Percentiles rank a stretch among this genome's conserved stretches.
Evolutionary conservation across 1,284 basidiomycete species (phyloP).

Genomic region (Chondrostereum purpureum): DNA sequence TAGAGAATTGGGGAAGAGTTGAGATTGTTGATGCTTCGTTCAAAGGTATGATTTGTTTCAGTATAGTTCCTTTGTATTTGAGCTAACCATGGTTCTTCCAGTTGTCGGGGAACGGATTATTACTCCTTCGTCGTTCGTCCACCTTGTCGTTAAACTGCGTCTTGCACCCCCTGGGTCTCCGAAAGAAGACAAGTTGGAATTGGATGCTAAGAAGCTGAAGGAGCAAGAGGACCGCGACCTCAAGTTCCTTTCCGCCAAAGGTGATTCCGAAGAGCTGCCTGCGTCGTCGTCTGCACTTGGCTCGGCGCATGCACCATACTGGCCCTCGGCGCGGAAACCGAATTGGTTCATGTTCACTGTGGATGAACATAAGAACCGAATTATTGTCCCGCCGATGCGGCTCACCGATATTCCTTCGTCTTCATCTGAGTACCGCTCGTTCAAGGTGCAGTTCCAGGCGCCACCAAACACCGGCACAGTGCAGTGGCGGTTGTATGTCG

Average conservation of each 20-base stretch:
- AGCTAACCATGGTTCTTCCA: constrained; percentile 24
- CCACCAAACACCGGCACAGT: constrained; percentile 82
- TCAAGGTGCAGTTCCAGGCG: constrained; percentile 92
- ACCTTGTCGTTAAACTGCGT: constrained; percentile 80
- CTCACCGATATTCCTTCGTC: constrained; percentile 75
- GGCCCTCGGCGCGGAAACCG: constrained; percentile 80
- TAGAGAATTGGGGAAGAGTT: constrained; percentile 71
- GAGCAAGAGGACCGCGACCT: constrained; percentile 57
- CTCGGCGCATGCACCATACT: constrained; percentile 87
- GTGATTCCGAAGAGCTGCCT: constrained; percentile 55
- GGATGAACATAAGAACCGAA: constrained; percentile 83
- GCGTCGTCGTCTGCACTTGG: constrained; percentile 38
- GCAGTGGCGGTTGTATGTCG: constrained; percentile 83
- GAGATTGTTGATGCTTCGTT: constrained; percentile 85
- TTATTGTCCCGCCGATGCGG: constrained; percentile 88
- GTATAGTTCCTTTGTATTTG: constrained; percentile 4
- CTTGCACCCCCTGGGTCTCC: constrained; percentile 42
- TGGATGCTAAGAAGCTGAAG: constrained; percentile 46
- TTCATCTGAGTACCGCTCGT: constrained; percentile 63
- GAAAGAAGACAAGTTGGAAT: constrained; percentile 24
- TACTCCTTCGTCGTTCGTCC: constrained; percentile 86
- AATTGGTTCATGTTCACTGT: constrained; percentile 91
- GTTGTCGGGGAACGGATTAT: constrained; percentile 89
- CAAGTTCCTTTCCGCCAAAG: constrained; percentile 58
- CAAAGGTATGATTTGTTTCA: constrained; percentile 55